Evolutionary conservation across 768 basidiomycete genomes (phyloP).

Genomic region (Xerocomellus intermedius): DNA sequence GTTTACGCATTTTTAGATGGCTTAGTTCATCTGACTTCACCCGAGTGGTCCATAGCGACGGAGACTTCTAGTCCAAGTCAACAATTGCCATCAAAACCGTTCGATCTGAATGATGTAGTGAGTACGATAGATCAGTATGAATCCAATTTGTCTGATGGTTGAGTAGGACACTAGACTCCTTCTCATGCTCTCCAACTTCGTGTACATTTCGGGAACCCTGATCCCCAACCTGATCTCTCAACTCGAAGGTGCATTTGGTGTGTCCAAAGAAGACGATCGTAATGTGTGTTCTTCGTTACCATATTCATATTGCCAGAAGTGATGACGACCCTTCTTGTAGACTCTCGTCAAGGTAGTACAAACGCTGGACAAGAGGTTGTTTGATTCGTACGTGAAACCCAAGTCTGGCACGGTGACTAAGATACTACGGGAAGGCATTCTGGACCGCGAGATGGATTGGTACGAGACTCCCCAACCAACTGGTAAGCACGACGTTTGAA

Average conservation of each 20-base stretch:
- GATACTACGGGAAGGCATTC: slow-evolving; percentile 76
- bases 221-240: slow-evolving; percentile 81
- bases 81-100: slow-evolving; percentile 27
- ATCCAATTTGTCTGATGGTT: not conserved
- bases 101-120: slow-evolving; percentile 65
- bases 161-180: slow-evolving; percentile 83
- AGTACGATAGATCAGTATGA: slow-evolving; percentile 19
- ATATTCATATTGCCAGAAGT: not conserved
- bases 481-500: slow-evolving; percentile 47
- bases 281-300: slow-evolving; percentile 43
- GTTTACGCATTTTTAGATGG: slow-evolving; percentile 87
- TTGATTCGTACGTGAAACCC: slow-evolving; percentile 83
- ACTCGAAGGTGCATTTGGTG: slow-evolving; percentile 73
- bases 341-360: slow-evolving; percentile 73
- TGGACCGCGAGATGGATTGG: slow-evolving; percentile 87
- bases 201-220: slow-evolving; percentile 62
- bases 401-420: slow-evolving; percentile 66
- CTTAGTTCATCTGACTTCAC: slow-evolving; percentile 72
- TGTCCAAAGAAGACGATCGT: slow-evolving; percentile 69
- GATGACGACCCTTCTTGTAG: slow-evolving; percentile 34
- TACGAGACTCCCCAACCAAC: slow-evolving; percentile 90
- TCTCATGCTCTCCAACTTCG: slow-evolving; percentile 87
- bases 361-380: slow-evolving; percentile 85
- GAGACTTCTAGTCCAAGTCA: slow-evolving; percentile 12
- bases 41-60: slow-evolving; percentile 48